Percentiles rank a stretch among this genome's conserved stretches.
phyloP scores from a whole-genome alignment of 169 alveolate genomes.

The Neospora caninum region DNA sequence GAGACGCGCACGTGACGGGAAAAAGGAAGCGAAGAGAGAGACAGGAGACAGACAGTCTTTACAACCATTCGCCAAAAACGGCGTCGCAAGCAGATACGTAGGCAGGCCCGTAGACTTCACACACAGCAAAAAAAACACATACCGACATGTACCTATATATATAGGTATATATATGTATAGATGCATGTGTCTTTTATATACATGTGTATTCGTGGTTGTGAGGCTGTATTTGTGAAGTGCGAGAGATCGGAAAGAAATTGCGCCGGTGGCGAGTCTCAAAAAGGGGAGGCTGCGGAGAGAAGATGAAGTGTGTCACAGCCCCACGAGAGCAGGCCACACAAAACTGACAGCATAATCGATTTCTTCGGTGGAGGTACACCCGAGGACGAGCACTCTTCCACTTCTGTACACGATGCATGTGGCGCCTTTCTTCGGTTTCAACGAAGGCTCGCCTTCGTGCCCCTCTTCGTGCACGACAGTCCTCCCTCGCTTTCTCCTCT shows the following conservation, averaged over 20 bases:
- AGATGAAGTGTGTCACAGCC: conserved; percentile 2
- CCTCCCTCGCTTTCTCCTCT: background rate
- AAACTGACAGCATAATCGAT: conserved; percentile 47
- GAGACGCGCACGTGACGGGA: too few relatives aligned
- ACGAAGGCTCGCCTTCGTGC: background rate
- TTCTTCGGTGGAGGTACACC: conserved; percentile 62
- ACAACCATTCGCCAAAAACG: too few relatives aligned
- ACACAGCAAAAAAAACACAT: background rate
- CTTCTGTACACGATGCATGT: conserved; percentile 59
- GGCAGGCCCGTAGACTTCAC: background rate
- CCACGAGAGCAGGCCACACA: conserved; percentile 59
- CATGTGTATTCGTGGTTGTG: background rate
- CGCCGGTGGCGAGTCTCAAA: background rate
- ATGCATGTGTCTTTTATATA: background rate
- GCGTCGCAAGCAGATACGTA: background rate
- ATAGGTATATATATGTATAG: background rate
- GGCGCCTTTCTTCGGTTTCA: conserved; percentile 35
- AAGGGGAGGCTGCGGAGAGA: background rate
- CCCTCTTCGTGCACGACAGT: background rate
- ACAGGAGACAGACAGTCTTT: too few relatives aligned
- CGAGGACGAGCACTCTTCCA: conserved; percentile 58
- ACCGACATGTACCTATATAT: background rate
- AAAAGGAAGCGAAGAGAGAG: too few relatives aligned
- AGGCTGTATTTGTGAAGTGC: background rate
- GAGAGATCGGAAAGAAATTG: background rate